A percentile compares a stretch with the other conserved stretches of the same genome.
Evolutionary conservation across 73 alveolate genomes (phyloP).

Genomic region (Blepharisma stoltei): DNA sequence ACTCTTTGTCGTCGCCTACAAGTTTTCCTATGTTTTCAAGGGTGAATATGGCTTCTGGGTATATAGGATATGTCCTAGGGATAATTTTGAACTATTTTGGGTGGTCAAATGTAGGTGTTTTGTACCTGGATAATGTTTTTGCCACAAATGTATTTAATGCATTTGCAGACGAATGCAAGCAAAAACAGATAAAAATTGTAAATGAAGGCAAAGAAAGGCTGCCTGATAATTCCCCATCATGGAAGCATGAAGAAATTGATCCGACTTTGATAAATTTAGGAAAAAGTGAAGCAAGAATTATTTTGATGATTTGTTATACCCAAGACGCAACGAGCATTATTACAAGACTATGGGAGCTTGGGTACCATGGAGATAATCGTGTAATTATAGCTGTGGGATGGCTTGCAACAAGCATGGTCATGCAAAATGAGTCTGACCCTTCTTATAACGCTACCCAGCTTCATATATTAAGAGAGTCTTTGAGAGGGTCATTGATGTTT

Average conservation of each 20-base stretch:
- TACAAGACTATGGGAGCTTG: background rate
- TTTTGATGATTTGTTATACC: constrained; percentile 7
- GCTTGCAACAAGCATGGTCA: background rate
- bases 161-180: background rate
- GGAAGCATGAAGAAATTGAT: constrained; percentile 15
- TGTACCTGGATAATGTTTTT: constrained; percentile 8
- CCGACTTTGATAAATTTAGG: background rate
- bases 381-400: constrained; percentile 14
- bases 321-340: background rate
- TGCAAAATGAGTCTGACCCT: background rate
- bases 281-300: constrained; percentile 28
- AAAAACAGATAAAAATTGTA: background rate
- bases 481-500: constrained; percentile 24
- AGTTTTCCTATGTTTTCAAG: background rate
- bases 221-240: constrained; percentile 1
- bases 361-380: background rate
- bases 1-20: background rate
- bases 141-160: background rate
- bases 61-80: background rate
- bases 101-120: constrained; percentile 8
- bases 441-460: background rate
- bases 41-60: background rate
- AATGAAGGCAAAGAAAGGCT: constrained; percentile 21
- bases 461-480: background rate
- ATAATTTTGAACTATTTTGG: constrained; percentile 10